Conservation (phyloP, 2,329 filamentous ascomycete genomes). For the Alternaria hordeiaustralica region DNA sequence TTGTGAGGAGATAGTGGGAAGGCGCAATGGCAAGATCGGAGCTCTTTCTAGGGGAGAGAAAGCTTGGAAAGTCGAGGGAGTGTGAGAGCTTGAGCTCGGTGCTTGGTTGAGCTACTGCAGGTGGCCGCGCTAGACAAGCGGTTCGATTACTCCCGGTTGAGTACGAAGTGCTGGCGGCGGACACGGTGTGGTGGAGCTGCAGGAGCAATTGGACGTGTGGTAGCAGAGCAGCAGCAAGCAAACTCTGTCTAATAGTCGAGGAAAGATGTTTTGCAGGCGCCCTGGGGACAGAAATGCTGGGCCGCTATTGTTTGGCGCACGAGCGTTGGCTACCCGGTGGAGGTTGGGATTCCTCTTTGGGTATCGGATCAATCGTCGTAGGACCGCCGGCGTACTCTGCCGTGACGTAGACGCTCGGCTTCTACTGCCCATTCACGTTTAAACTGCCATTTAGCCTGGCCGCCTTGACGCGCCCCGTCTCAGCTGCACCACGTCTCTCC, state of each 20-base stretch:
- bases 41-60: slow-evolving; percentile 17
- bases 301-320: slow-evolving; percentile 25
- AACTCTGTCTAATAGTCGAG: background rate
- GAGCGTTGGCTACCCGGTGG: slow-evolving; percentile 24
- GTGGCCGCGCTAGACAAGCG: slow-evolving; percentile 38
- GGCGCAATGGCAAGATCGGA: slow-evolving; percentile 15
- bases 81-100: slow-evolving; percentile 30
- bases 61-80: slow-evolving; percentile 24
- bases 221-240: slow-evolving; percentile 11
- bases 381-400: background rate
- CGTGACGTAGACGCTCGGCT: slow-evolving; percentile 25
- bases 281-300: slow-evolving; percentile 1
- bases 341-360: slow-evolving; percentile 19
- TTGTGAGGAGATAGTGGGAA: slow-evolving; percentile 3
- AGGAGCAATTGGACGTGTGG: slow-evolving; percentile 19
- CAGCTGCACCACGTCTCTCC: background rate
- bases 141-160: slow-evolving; percentile 24
- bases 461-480: background rate
- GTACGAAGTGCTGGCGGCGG: slow-evolving; percentile 23
- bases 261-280: slow-evolving; percentile 2
- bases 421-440: slow-evolving; percentile 1
- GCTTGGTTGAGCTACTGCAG: slow-evolving; percentile 36
- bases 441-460: background rate
- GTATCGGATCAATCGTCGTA: slow-evolving; percentile 8
- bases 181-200: slow-evolving; percentile 20